Evolutionary conservation across 139 green algal genomes (phyloP), one percentile per base, ranked within the genome.

Genomic region (Ettlia oleoabundans): DNA sequence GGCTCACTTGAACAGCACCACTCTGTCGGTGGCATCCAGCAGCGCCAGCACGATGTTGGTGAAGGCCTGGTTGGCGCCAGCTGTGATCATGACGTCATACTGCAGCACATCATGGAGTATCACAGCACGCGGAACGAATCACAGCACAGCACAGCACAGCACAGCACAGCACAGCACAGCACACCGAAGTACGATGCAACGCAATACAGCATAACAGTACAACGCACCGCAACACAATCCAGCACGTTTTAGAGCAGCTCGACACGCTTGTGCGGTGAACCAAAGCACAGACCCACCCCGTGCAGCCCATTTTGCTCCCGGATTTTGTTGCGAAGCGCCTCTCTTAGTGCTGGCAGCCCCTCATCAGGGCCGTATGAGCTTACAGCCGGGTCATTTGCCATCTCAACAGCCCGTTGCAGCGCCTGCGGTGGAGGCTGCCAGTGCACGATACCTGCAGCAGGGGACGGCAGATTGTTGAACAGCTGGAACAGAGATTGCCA

Each of bases 31-130:
- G 3, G 82, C 72, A 63, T 98, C 96, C 28, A 87, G 84, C 52
- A 98, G 84, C 0, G 92, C 84, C 21, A 98, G 82, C 69, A 98
- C 88, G 13, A 96, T 76, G 84, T 98, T 98, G 6, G 91, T 85
- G 66, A 98, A 98, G 24, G 89, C 93, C 87, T 98, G 95, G 68
- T 97, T 98, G 76, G 95, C 96, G 7, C 95, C 95, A 6, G 92
- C 86, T 7, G 95, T 98, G 8, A 98, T 93, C 86, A 97, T 97
- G 19, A 98, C 93, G 32, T 95, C 89, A 35, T 94, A 94, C 90
- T 95, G 87, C 55, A 66, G 21, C 42, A 1, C n/a, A n/a, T n/a
- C n/a, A n/a, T n/a, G n/a, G n/a, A n/a, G n/a, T n/a, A n/a, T n/a
- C n/a, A n/a, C n/a, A n/a, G n/a, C n/a, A n/a, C n/a, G n/a, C n/a